phyloP scores from a whole-genome alignment of 2,329 filamentous ascomycete species.

The Fusarium sp. region DNA sequence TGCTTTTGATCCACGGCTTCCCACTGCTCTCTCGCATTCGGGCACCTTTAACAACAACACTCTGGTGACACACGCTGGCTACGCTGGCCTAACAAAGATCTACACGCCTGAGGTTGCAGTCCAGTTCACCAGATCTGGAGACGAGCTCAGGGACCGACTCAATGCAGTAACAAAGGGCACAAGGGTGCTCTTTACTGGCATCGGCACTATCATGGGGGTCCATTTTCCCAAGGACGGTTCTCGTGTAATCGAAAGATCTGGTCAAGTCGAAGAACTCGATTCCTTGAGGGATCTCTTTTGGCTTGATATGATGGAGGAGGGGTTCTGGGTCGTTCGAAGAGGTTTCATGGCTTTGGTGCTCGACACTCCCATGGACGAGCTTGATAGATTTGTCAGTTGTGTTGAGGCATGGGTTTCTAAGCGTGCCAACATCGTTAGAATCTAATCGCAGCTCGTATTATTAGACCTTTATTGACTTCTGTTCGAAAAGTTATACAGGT shows the following conservation, averaged over 20 bases:
- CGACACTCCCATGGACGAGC: constrained; percentile 49
- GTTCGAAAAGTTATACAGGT: neutral
- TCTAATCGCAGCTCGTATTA: neutral
- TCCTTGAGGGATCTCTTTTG: constrained; percentile 55
- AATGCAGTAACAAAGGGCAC: constrained; percentile 47
- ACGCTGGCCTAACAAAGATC: constrained; percentile 49
- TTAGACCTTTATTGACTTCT: neutral
- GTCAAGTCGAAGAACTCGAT: constrained; percentile 44
- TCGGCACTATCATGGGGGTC: constrained; percentile 49
- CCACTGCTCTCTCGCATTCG: constrained; percentile 59
- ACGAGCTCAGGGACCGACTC: constrained; percentile 43
- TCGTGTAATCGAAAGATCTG: constrained; percentile 41
- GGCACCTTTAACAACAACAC: constrained; percentile 76
- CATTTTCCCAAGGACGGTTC: constrained; percentile 48
- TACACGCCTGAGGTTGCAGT: constrained; percentile 47
- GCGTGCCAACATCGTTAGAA: constrained; percentile 30
- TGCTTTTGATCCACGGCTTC: constrained; percentile 60
- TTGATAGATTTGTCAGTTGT: constrained; percentile 52
- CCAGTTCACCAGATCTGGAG: constrained; percentile 46
- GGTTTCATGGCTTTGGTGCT: constrained; percentile 54
- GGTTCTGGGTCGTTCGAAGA: constrained; percentile 54
- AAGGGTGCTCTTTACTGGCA: constrained; percentile 50
- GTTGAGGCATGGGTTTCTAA: constrained; percentile 49
- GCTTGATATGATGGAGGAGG: constrained; percentile 56
- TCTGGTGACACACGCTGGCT: constrained; percentile 66